Base-by-base conservation (phyloP, 2,329 filamentous ascomycete genomes). In the Tolypocladium album region DNA sequence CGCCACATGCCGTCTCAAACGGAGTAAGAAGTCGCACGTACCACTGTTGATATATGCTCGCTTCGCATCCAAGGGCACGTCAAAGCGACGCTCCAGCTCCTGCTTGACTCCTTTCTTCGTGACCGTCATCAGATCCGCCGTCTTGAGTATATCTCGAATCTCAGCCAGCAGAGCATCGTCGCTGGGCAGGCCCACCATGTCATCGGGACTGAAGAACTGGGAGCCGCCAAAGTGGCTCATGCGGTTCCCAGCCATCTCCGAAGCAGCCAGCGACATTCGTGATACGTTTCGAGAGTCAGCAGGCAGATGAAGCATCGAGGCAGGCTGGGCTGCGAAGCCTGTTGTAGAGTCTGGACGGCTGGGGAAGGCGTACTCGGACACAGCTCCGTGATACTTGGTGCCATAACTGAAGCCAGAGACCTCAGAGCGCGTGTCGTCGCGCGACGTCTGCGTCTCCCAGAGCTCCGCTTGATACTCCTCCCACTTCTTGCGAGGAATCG, bases 101-200 rank as follows among this genome's bases (percentile, higher is more conserved):
- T 84, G 77, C 82, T 97, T 97, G 75, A 99, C 89, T 68, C 89
- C 91, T 85, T 99, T 99, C 86, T 99, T 99, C 65, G 94, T 99
- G 52, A 99, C 90, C 5, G 85, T 92, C 94, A 99, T 99, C 70
- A 99, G 78, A 76, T 99, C 94, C 2, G 92, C 92, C 15, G 89
- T 95, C 67, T 87, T 84, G 63, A 99, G 79, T 64, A 99, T 96
- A 70, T 97, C 92, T 58, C 94, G 85, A 67, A 99, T 99, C 80
- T 99, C 94, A 0, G 91, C 88, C 63, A 99, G 78, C 57, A 99
- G 80, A 13, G 90, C 88, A 69, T 99, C 94, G 67, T 99, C 94
- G 63, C 82, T 89, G 0, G 94, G 94, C 70, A 97, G 76, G 60
- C 88, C 85, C 9, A 83, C 80, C 67, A 96, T 80, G 68, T 92